These are phyloP conservation scores for Solanum ossicruentum DNA, from an alignment of 257 asterid genomes.

Conservation along the genomic window DNA sequence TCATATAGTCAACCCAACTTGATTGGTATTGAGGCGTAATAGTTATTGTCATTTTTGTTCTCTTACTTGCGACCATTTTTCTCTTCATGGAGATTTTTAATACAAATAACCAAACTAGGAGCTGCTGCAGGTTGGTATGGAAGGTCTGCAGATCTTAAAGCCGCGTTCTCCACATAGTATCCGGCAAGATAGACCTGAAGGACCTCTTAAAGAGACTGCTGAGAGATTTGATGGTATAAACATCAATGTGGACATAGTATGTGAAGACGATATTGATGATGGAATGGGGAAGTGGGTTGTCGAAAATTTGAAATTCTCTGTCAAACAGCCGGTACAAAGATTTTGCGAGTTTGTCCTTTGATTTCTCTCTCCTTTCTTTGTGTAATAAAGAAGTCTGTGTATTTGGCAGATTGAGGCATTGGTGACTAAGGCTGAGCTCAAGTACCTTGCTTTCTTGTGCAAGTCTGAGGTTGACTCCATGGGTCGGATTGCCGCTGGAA, in stretches of 20 bases:
- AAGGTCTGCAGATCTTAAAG: conserved; percentile 73
- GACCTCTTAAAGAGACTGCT: conserved; percentile 23
- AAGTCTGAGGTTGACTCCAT: conserved; percentile 81
- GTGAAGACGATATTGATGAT: conserved; percentile 38
- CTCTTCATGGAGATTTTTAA: neutral
- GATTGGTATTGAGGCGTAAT: neutral
- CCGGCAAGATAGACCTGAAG: conserved; percentile 27
- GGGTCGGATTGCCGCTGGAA: conserved; percentile 88
- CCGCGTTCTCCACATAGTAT: conserved; percentile 33
- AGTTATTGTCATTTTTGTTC: neutral
- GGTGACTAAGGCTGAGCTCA: conserved; percentile 80
- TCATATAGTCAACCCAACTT: neutral
- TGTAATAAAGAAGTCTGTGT: neutral
- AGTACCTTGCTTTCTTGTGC: conserved; percentile 52
- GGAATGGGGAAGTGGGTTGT: conserved; percentile 49
- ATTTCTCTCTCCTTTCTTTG: neutral
- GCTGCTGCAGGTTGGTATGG: conserved; percentile 67
- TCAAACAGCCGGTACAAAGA: conserved; percentile 68
- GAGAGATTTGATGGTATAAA: conserved; percentile 46
- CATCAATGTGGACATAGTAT: conserved; percentile 59
- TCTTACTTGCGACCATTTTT: neutral
- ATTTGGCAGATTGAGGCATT: conserved; percentile 65
- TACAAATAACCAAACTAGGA: neutral
- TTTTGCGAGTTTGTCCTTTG: neutral
- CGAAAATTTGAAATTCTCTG: conserved; percentile 73